Evolutionary conservation across 225 moss, liverwort and hornwort genomes (phyloP), one percentile per base, ranked within the genome.

Genomic region (Pseudisothecium myosuroides): DNA sequence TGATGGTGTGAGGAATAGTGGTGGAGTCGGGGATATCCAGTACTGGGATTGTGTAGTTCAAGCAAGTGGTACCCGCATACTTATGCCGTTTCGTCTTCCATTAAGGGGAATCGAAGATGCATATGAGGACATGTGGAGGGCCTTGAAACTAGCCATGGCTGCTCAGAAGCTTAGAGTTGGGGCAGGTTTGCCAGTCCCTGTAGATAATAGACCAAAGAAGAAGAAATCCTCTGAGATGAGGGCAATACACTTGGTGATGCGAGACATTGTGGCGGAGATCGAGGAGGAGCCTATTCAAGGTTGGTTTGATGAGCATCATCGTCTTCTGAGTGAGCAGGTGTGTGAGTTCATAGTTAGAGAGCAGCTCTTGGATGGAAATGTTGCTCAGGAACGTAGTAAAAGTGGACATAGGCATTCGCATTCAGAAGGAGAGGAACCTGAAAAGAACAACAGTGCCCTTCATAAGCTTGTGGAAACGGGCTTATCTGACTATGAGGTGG

Each of bases 231-330:
- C 94, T 83, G 88, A 93, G 89, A 80, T 94, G 90, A 91, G 95
- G 89, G 91, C 94, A 56, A 88, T 96, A 50, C 89, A 95, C 80
- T 89, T 96, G 89, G 95, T 95, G 86, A 89, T 98, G 83, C 92
- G 88, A 83, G 95, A 96, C 24, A 90, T 95, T 72, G 92, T 93
- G 34, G 96, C 95, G 86, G 98, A 97, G 87, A 97, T 98, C 80
- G 98, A 98, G 93, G 98, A 98, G 89, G 98, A 98, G 85, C 98
- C 98, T 50, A 90, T 98, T 86, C 98, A 98, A 92, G 98, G 98
- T 83, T 98, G 98, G 98, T 95, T 97, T 91, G 98, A 96, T 91
- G 94, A 98, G 84, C 97, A 97, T 85, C 93, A 95, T 89, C 96
- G 95, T 88, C 93, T 98, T 90, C 93, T 95, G 93, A 91, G 92